Evolutionary conservation across 441 rosid species (phyloP), one percentile per base, ranked within the genome.

Genomic region (Cnidoscolus chayamansa): DNA sequence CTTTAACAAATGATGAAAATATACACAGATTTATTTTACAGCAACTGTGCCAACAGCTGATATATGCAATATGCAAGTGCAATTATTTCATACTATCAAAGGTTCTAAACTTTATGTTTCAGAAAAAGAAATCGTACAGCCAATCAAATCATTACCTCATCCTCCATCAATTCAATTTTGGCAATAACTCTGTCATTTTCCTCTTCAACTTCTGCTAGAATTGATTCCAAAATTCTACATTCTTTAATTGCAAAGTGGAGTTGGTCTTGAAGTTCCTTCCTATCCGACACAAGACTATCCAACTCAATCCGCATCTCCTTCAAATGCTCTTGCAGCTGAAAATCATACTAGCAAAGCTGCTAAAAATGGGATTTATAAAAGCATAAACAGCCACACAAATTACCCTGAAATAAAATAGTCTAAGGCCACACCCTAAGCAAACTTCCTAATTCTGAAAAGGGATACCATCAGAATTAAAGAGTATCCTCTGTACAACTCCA

Each of bases 281-380:
- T 84, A 16, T 86, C 83, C 86, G 84, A 79, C 56, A 80, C 70
- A 63, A 89, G 86, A 76, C 63, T 78, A 76, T 87, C 88, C 77
- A 90, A 49, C 80, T 85, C 89, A 67, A 78, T 82, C 72, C 79
- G 79, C 86, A 86, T 71, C 70, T 84, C 83, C 30, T 70, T 68
- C 70, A 85, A 67, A 70, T 81, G 78, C 65, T 84, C 82, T 75
- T 90, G 95, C 78, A 94, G 85, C 98, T 94, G 88, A 74, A 86
- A 74, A 75, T 30, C 48, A 72, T 37, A 63, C 50, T 32, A 78
- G 1, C 57, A 63, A 51, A 16, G 13, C 55, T 4, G 31, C 20
- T 49, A 19, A 61, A 50, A 17, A 10, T 37, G n/a, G 10, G 40
- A 25, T 54, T 40, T 37, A 35, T 16, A n/a, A 65, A 49, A 17